Base-by-base conservation (phyloP, 176 grass and related monocot genomes). In the Oryza coarctata region DNA sequence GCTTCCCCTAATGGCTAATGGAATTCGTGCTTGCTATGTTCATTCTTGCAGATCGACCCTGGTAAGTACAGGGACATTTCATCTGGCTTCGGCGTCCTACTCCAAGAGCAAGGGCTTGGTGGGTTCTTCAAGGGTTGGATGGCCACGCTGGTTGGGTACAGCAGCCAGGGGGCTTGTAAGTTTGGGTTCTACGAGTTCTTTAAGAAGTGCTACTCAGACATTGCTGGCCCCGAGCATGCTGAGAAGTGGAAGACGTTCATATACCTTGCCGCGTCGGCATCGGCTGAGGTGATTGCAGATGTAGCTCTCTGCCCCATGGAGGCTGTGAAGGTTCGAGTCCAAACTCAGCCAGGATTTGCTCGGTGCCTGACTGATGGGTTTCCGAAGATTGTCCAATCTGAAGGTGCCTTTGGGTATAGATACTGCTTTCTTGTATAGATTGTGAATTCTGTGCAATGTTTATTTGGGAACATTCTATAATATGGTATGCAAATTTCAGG, bases 111-210 rank as follows among this genome's bases (percentile, higher is more conserved):
- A 82, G 95, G 95, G 18, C 47, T 91, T 3, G 70, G 91, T 70
- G 87, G 92, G 31, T 87, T 98, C 62, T 98, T 94, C 92, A 92
- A 35, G 65, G 95, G 95, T 64, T 98, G 95, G 95, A 83, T 90
- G 72, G 90, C 92, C 55, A 98, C 95, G 8, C 76, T 94, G 62
- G 87, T 94, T 73, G 92, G 95, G 50, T 98, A 98, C 65, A 89
- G 95, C 28, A 70, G 90, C 50, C 95, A 94, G 66, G 95, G 95
- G 18, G 90, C 86, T 38, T 93, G 83, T 88, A 98, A 98, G 80
- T 98, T 89, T 84, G 95, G 95, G 68, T 92, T 94, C 65, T 98
- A 98, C 26, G 95, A 98, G 77, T 91, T 93, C 82, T 94, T 98
- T 72, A 98, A 93, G 84, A 98, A 88, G 72, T 78, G 79, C 30